A percentile compares a stretch with the other conserved stretches of the same genome.
Evolutionary conservation across 495 filamentous ascomycete genomes (phyloP).

Genomic region (Aspergillus bridgeri): DNA sequence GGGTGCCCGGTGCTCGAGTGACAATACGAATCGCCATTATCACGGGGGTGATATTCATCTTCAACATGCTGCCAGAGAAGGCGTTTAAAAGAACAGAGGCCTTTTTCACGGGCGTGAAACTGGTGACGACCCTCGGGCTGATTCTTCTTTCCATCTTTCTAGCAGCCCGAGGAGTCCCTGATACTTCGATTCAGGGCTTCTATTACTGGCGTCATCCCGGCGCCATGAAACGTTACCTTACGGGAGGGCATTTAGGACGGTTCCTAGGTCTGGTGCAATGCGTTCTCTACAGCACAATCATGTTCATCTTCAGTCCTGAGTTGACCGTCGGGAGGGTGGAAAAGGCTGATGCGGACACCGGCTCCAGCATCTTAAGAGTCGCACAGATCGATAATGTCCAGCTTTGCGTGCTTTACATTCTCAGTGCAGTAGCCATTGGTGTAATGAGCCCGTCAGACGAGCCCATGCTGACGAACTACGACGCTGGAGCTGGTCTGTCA

Average conservation of each 20-base stretch:
- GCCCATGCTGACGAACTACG: conserved; percentile 45
- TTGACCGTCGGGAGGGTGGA: conserved; percentile 51
- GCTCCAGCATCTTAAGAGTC: conserved; percentile 22
- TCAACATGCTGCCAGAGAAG: conserved; percentile 78
- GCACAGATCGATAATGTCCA: conserved; percentile 22
- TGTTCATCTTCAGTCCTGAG: conserved; percentile 56
- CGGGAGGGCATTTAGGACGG: conserved; percentile 56
- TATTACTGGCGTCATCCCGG: conserved; percentile 73
- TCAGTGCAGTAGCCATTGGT: conserved; percentile 55
- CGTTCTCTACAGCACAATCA: conserved; percentile 50
- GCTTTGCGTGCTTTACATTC: conserved; percentile 56
- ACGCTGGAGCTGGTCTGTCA: conserved; percentile 44
- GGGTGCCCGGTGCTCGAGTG: conserved; percentile 58
- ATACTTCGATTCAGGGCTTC: conserved; percentile 66
- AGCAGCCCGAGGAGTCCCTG: conserved; percentile 64
- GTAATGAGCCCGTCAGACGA: conserved; percentile 56
- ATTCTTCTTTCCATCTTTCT: conserved; percentile 64
- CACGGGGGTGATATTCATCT: conserved; percentile 60
- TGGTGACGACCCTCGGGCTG: conserved; percentile 72
- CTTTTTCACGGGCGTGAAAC: conserved; percentile 73
- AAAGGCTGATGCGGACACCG: conserved; percentile 36
- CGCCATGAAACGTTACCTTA: conserved; percentile 62
- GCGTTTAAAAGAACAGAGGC: conserved; percentile 78
- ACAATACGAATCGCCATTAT: conserved; percentile 72
- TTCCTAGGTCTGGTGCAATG: conserved; percentile 70